Base-by-base conservation (phyloP, 257 asterid species). In the Dorcoceras hygrometricum region DNA sequence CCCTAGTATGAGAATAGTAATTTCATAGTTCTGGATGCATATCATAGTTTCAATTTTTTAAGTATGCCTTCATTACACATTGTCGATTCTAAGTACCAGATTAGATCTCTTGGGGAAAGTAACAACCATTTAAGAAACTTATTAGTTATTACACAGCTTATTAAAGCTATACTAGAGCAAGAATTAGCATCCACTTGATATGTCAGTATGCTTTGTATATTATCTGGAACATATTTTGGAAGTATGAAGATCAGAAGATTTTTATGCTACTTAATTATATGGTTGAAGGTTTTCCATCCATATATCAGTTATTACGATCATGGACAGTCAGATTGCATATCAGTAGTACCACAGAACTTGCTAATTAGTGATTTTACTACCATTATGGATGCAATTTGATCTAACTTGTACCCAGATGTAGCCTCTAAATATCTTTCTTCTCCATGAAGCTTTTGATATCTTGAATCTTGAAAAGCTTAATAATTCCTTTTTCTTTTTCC, bases 401-500 rank as follows among this genome's bases (percentile, higher is more conserved):
- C 16, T 12, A 14, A 34, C 63, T 62, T 53, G 24, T 34, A 10
- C 43, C 25, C 20, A 39, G 19, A 24, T 34, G 10, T 46, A 32
- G 67, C 55, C 19, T 64, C 43, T 12, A 25, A 25, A 50, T 4
- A 19, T 57, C 22, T 22, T 32, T 22, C 14, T 32, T 65, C n/a
- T 65, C 34, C 19, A 71, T 24, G 51, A 54, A 61, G 60, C 39
- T 58, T 16, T 63, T 72, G 77, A 64, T 2, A 65, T 46, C 43
- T 24, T 12, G 54, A 53, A 64, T 43, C 28, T 23, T 8, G 55
- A 55, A 66, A 46, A 29, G 39, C 54, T 53, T 57, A 67, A 19
- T 25, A 16, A 16, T 56, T 56, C 31, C 11, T 57, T 69, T 58
- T 22, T 36, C 16, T 62, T 32, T 74, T 77, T 80, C 75, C 85